A percentile compares a stretch with the other conserved stretches of the same genome.
phyloP scores from a whole-genome alignment of 768 basidiomycete species.

The Lyophyllum semitale region DNA sequence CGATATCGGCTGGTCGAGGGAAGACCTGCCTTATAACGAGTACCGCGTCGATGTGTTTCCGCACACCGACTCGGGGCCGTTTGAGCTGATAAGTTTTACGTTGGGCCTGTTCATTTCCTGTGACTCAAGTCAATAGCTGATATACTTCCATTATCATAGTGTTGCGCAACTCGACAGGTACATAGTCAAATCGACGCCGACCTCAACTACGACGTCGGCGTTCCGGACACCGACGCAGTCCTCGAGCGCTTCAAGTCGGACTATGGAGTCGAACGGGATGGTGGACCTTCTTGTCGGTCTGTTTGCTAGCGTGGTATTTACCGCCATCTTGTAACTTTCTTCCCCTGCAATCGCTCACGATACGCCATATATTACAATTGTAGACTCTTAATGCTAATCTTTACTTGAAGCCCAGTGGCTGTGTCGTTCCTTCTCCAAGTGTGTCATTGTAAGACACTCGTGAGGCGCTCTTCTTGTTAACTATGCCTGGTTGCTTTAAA shows the following conservation, averaged over 20 bases:
- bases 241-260: not conserved
- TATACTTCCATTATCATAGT: not conserved
- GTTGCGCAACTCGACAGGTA: not conserved
- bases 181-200: not conserved
- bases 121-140: not conserved
- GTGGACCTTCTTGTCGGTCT: no score
- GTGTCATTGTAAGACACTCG: no score
- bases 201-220: not conserved
- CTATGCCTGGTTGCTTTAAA: no score
- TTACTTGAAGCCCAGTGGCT: no score
- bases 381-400: no score
- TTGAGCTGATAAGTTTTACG: not conserved
- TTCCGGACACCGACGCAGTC: not conserved
- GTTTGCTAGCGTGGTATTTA: no score
- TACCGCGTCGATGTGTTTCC: slow-evolving; percentile 1
- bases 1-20: slow-evolving; percentile 5
- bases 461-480: no score
- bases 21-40: not conserved
- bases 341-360: no score
- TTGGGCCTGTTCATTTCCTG: not conserved
- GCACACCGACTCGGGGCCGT: not conserved
- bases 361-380: no score
- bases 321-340: no score
- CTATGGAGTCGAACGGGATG: no score
- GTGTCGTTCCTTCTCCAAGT: no score